A percentile compares a stretch with the other conserved stretches of the same genome.
Conservation (phyloP, 352 stramenopile species). For the Globisporangium megalacanthum region DNA sequence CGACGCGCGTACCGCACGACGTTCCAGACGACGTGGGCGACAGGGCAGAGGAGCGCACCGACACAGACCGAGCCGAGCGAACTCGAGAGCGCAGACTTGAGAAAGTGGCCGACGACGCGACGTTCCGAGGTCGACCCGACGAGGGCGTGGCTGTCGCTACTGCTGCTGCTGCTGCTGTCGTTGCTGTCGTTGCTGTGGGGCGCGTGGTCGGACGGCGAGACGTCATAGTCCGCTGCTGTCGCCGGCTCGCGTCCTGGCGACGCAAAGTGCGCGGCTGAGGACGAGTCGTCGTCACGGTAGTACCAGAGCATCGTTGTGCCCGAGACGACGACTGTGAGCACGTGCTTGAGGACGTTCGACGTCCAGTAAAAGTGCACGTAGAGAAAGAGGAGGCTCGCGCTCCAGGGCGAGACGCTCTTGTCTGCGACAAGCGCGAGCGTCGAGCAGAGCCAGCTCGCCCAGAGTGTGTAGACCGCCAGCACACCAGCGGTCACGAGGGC, state of each 20-base stretch:
- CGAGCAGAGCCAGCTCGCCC: constrained; percentile 73
- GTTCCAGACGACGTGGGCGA: constrained; percentile 77
- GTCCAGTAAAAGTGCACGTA: constrained; percentile 88
- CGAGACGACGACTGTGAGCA: constrained; percentile 72
- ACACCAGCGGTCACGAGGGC: constrained; percentile 38
- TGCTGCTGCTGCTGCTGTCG: constrained; percentile 6
- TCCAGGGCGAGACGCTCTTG: constrained; percentile 56
- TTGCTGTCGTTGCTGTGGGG: constrained; percentile 1
- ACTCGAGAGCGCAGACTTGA: constrained; percentile 52
- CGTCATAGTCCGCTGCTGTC: constrained; percentile 36
- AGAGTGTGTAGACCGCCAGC: constrained; percentile 66
- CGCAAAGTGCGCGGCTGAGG: constrained; percentile 36
- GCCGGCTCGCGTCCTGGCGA: constrained; percentile 24
- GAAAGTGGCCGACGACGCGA: constrained; percentile 68
- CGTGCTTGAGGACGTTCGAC: constrained; percentile 83
- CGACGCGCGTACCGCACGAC: constrained; percentile 66
- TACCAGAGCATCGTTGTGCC: constrained; percentile 85
- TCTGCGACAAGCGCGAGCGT: constrained; percentile 59
- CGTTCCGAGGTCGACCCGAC: constrained; percentile 23
- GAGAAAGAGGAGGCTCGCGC: constrained; percentile 62
- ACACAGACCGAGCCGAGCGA: constrained; percentile 84
- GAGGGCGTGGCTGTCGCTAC: background rate
- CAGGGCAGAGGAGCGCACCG: constrained; percentile 68
- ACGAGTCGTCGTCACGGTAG: constrained; percentile 48
- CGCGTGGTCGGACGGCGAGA: constrained; percentile 16